Conservation (phyloP, 2,329 filamentous ascomycete genomes). For the Fusarium annulatum region DNA sequence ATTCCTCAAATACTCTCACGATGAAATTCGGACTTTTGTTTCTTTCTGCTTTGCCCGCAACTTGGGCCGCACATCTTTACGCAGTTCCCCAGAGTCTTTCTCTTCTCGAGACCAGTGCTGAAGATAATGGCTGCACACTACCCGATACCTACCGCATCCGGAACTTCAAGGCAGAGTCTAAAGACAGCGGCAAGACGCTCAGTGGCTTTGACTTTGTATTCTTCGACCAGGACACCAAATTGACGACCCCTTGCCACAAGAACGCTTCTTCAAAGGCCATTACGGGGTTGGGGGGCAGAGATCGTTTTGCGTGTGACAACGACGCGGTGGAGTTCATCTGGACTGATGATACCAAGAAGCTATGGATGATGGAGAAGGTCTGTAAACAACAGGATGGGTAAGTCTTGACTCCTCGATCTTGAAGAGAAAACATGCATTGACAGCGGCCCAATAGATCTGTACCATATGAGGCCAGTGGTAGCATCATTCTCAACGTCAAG, state of each 20-base stretch:
- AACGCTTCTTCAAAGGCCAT: constrained; percentile 55
- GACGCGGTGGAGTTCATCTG: constrained; percentile 57
- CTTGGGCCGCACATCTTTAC: constrained; percentile 43
- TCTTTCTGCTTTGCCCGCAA: constrained; percentile 39
- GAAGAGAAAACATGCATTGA: neutral
- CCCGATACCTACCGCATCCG: constrained; percentile 54
- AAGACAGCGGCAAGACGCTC: constrained; percentile 49
- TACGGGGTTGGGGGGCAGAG: constrained; percentile 27
- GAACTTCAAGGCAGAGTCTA: constrained; percentile 51
- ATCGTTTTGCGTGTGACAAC: constrained; percentile 58
- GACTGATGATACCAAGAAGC: constrained; percentile 38
- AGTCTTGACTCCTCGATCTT: constrained; percentile 19
- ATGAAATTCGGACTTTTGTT: constrained; percentile 38
- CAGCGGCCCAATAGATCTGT: constrained; percentile 31
- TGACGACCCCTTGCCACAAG: constrained; percentile 56
- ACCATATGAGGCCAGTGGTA: constrained; percentile 49
- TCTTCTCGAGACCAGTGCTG: constrained; percentile 39
- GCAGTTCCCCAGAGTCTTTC: constrained; percentile 41
- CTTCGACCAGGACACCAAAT: constrained; percentile 52
- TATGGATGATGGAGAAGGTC: constrained; percentile 59
- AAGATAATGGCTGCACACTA: constrained; percentile 48
- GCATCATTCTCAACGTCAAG: constrained; percentile 34
- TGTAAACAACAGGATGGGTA: constrained; percentile 55
- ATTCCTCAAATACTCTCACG: constrained; percentile 1
- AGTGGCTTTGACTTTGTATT: constrained; percentile 55